Conservation (phyloP, 1,284 basidiomycete species). For the Lentinula novae-zelandiae region DNA sequence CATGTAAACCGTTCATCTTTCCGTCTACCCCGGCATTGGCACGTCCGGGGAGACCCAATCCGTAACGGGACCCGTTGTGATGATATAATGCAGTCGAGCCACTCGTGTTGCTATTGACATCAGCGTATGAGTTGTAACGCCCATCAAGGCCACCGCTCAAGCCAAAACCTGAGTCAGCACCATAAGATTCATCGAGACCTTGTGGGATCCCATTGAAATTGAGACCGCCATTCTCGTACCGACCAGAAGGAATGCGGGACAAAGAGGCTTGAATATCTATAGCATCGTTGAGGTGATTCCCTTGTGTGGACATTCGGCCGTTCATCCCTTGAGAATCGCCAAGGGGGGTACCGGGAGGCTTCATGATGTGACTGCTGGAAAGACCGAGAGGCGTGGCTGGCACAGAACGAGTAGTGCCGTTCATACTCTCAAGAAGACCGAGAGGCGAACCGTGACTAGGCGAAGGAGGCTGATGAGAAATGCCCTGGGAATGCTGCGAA, state of each 20-base stretch:
- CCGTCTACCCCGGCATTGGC: constrained; percentile 47
- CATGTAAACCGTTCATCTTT: constrained; percentile 87
- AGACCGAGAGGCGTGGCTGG: constrained; percentile 71
- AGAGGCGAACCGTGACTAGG: constrained; percentile 74
- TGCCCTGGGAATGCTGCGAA: constrained; percentile 57
- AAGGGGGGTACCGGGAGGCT: constrained; percentile 67
- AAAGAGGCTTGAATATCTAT: constrained; percentile 67
- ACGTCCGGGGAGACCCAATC: constrained; percentile 56
- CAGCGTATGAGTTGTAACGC: constrained; percentile 56
- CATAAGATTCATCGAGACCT: constrained; percentile 54
- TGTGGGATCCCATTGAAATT: constrained; percentile 51
- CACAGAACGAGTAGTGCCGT: constrained; percentile 64
- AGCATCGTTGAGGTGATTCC: constrained; percentile 45
- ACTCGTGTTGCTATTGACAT: constrained; percentile 44
- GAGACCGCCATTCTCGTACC: constrained; percentile 51
- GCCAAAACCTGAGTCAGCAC: constrained; percentile 56
- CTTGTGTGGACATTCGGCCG: constrained; percentile 56
- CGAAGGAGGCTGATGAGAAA: constrained; percentile 40
- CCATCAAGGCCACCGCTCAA: constrained; percentile 49
- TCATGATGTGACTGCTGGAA: constrained; percentile 50
- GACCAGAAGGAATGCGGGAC: constrained; percentile 57
- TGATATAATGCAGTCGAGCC: constrained; percentile 82
- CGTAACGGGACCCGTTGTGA: constrained; percentile 74
- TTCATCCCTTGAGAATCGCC: constrained; percentile 57
- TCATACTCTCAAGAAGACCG: constrained; percentile 54